Conservation (phyloP, 1,284 basidiomycete species). For the Pisolithus thermaeus region DNA sequence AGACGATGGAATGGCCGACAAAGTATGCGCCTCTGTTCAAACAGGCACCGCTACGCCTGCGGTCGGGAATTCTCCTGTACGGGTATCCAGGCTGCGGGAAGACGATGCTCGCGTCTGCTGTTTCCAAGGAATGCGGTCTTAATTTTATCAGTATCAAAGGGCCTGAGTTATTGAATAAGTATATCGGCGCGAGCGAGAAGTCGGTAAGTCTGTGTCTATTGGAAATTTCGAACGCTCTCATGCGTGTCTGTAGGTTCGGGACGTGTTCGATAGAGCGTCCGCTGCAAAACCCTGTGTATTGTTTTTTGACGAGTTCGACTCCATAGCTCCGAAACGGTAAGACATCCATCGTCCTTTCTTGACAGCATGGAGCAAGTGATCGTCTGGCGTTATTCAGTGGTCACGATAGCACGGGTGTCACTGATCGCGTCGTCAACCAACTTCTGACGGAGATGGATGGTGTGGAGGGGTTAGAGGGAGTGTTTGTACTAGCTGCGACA, state of each 20-base stretch:
- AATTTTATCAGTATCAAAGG: constrained; percentile 99
- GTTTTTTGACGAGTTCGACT: constrained; percentile 99
- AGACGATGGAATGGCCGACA: constrained; percentile 98
- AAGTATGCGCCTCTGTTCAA: constrained; percentile 97
- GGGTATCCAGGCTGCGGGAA: constrained; percentile 98
- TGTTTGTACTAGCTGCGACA: constrained; percentile 97
- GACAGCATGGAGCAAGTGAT: background rate
- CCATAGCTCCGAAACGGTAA: constrained; percentile 93
- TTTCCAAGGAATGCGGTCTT: constrained; percentile 95
- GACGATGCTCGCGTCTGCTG: constrained; percentile 93
- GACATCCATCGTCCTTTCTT: too few species aligned
- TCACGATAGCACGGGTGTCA: constrained; percentile 98
- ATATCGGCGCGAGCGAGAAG: constrained; percentile 97
- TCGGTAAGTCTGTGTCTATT: constrained; percentile 45
- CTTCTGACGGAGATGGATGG: constrained; percentile 99
- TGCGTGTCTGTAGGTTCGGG: constrained; percentile 60
- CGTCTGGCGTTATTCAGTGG: constrained; percentile 54
- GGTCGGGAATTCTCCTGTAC: constrained; percentile 89
- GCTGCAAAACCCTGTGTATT: constrained; percentile 97
- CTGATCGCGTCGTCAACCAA: constrained; percentile 98
- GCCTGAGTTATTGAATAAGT: constrained; percentile 97
- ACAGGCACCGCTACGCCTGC: constrained; percentile 85
- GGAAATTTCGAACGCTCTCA: background rate
- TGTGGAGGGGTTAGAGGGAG: constrained; percentile 94
- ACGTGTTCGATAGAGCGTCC: constrained; percentile 92